A percentile compares a stretch with the other conserved stretches of the same genome.
phyloP scores from a whole-genome alignment of 73 alveolate genomes.

The Paramecium octaurelia region DNA sequence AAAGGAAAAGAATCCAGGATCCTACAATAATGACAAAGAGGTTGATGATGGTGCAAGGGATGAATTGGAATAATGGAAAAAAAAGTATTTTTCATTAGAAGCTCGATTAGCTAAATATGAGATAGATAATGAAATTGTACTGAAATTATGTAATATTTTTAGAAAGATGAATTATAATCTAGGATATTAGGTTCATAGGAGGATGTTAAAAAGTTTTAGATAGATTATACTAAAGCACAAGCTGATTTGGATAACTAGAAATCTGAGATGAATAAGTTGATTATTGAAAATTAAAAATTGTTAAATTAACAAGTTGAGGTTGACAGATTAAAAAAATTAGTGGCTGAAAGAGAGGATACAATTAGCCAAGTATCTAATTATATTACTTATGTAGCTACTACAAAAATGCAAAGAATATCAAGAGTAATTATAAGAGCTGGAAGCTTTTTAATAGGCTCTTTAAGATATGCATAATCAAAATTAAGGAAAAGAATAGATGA shows the following conservation, averaged over 20 bases:
- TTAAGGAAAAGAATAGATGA: neutral
- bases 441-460: neutral
- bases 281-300: neutral
- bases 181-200: neutral
- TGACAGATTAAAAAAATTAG: neutral
- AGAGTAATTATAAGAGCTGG: constrained; percentile 1
- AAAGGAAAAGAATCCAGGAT: neutral
- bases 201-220: constrained; percentile 1
- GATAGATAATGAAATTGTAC: constrained; percentile 26
- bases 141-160: neutral
- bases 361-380: neutral
- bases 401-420: constrained; percentile 2
- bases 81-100: neutral
- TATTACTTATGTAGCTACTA: neutral
- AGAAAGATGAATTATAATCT: constrained; percentile 17
- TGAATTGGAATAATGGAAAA: constrained; percentile 6
- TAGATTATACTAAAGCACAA: neutral
- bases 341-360: neutral
- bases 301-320: neutral
- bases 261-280: neutral
- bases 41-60: neutral
- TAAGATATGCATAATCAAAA: constrained; percentile 1
- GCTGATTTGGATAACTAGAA: neutral
- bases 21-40: neutral
- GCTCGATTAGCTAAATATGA: constrained; percentile 34